Conservation (phyloP, 176 grass and related monocot genomes). For the Oryza glumipatula region DNA sequence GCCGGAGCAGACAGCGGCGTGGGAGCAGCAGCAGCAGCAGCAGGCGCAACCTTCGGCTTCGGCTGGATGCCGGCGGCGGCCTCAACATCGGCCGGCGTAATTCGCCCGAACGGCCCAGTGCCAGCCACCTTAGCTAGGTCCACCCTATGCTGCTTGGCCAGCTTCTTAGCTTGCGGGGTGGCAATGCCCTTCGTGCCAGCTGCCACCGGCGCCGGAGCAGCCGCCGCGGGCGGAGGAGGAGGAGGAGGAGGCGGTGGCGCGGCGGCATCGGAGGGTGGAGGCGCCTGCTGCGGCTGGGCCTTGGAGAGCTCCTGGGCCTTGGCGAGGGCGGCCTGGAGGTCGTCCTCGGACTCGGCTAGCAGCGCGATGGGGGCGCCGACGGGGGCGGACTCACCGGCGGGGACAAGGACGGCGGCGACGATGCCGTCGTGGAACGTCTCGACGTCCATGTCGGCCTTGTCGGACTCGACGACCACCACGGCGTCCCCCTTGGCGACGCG, state of each 20-base stretch:
- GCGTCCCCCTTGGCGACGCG: conserved; percentile 85
- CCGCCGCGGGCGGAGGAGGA: background rate
- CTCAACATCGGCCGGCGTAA: conserved; percentile 83
- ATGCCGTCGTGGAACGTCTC: conserved; percentile 98
- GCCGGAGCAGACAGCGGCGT: conserved; percentile 36
- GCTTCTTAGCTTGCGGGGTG: conserved; percentile 89
- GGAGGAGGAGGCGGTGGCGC: conserved; percentile 20
- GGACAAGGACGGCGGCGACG: conserved; percentile 81
- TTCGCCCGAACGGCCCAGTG: conserved; percentile 71
- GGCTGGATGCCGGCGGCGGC: conserved; percentile 78
- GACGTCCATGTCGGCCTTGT: conserved; percentile 99
- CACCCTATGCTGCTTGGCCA: conserved; percentile 90
- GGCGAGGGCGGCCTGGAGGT: conserved; percentile 63
- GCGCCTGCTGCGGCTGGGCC: conserved; percentile 51
- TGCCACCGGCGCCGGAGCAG: conserved; percentile 32
- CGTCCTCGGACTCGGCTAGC: conserved; percentile 92
- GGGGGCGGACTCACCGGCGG: conserved; percentile 70
- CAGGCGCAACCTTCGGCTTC: conserved; percentile 43
- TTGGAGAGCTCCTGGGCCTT: conserved; percentile 65
- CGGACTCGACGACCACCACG: conserved; percentile 95
- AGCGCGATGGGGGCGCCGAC: conserved; percentile 93
- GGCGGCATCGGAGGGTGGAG: conserved; percentile 24
- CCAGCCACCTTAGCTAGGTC: conserved; percentile 74
- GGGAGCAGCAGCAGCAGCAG: conserved; percentile 35
- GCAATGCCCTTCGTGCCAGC: conserved; percentile 71